These are phyloP conservation scores for Kazachstania africana DNA, from an alignment of 805 yeast species.

Conservation along the genomic window DNA sequence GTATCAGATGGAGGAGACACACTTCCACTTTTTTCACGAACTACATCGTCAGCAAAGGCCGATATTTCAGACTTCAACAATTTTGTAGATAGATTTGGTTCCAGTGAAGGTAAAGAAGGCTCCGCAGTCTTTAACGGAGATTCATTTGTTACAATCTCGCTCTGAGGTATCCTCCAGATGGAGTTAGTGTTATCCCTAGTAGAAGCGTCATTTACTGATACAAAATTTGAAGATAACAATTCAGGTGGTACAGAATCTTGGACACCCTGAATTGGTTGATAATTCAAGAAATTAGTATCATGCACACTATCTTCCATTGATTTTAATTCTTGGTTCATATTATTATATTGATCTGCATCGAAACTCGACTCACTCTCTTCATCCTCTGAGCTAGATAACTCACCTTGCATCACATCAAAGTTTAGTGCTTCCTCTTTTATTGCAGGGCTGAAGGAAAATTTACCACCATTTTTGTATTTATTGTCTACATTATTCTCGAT, in stretches of 20 bases:
- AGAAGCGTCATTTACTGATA: constrained; percentile 5
- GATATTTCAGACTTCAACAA: background rate
- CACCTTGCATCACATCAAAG: constrained; percentile 22
- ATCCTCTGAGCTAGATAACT: constrained; percentile 23
- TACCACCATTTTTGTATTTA: constrained; percentile 83
- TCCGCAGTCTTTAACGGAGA: constrained; percentile 12
- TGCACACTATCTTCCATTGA: constrained; percentile 10
- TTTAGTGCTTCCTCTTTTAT: constrained; percentile 23
- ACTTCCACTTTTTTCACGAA: background rate
- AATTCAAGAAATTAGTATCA: constrained; percentile 10
- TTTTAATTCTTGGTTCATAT: constrained; percentile 9
- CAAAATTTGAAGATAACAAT: constrained; percentile 3
- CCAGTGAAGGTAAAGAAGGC: constrained; percentile 1
- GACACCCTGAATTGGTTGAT: constrained; percentile 6
- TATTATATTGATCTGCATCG: constrained; percentile 15
- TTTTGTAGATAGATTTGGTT: background rate
- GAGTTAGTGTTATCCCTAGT: constrained; percentile 14
- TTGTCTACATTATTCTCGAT: constrained; percentile 68
- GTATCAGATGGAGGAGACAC: background rate
- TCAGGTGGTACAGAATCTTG: constrained; percentile 11
- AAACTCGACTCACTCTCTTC: constrained; percentile 23
- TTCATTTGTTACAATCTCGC: constrained; percentile 10
- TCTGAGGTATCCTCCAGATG: constrained; percentile 19
- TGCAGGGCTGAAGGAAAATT: constrained; percentile 41
- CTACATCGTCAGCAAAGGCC: background rate